These are phyloP conservation scores for Psidium guajava DNA, from an alignment of 345 rosid species.

Conservation along the genomic window DNA sequence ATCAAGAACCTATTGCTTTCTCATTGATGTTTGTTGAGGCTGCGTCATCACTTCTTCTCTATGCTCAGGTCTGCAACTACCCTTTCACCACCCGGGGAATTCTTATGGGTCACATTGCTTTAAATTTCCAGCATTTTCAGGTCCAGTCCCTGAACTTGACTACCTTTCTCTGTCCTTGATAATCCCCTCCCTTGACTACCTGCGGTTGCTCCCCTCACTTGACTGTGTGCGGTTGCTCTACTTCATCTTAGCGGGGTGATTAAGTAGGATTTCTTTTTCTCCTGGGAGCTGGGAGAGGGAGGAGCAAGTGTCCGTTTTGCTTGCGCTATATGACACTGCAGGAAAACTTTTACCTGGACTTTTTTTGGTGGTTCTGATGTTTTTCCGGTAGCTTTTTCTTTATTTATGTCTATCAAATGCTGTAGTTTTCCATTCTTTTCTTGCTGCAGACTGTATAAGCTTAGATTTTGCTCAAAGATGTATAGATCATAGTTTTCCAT, in stretches of 20 bases:
- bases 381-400: not conserved
- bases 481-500: not conserved
- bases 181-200: not conserved
- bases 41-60: not conserved
- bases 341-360: not conserved
- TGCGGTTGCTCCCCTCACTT: not conserved
- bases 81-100: constrained; percentile 97
- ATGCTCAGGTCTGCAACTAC: constrained; percentile 74
- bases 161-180: not conserved
- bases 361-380: not conserved
- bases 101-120: constrained; percentile 81
- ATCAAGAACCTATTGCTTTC: not conserved
- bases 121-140: constrained; percentile 66
- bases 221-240: not conserved
- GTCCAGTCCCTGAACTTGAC: constrained; percentile 10
- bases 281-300: not conserved
- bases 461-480: not conserved
- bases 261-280: not conserved
- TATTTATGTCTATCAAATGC: not conserved
- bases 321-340: not conserved
- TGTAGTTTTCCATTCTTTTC: not conserved
- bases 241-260: not conserved
- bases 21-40: not conserved
- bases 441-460: not conserved
- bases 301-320: not conserved